Base-by-base conservation (phyloP, 306 rosid genomes). In the Rosa rugosa region DNA sequence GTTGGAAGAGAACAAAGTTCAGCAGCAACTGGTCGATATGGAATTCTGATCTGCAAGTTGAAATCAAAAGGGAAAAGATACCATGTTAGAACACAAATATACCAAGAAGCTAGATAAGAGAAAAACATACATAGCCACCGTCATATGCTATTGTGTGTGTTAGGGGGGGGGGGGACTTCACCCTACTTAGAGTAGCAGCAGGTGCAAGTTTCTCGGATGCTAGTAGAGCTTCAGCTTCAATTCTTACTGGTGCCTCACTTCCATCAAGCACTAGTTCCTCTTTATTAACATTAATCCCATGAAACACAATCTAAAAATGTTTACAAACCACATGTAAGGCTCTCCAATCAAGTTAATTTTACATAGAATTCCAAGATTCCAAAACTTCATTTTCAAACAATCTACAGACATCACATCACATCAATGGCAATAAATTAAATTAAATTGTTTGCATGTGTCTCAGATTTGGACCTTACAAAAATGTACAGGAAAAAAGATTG, bases 161-260 rank as follows among this genome's bases (percentile, higher is more conserved):
- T 27, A 27, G 44, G 10, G 66, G 69, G 54, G 54, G 74, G 22
- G 78, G 63, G 71, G 82, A 64, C 71, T 77, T 81, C 83, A 95
- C 99, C 99, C 87, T 95, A 80, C 93, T 91, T 59, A 95, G 90
- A 83, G 84, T 79, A 69, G 99, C 99, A 78, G 87, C 81, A 36
- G 99, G 99, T 75, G 88, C 84, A 90, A 95, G 97, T 79, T 89
- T 87, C 87, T 95, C 99, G 1, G 96, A 90, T 59, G 84, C 88
- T 80, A 92, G 80, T 71, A 90, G 78, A 5, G 99, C 90, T 86
- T 91, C 99, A 75, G 93, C 89, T 77, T 90, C 98, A 80, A 95
- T 86, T 88, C 93, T 93, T 59, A 85, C 80, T 23, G 99, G 98
- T 68, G 88, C 99, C 47, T 95, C 99, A 87, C 99, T 95, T 73